These are phyloP conservation scores for Coemansia sp. DNA, from an alignment of 192 early-diverging fungal genomes.

Conservation along the genomic window DNA sequence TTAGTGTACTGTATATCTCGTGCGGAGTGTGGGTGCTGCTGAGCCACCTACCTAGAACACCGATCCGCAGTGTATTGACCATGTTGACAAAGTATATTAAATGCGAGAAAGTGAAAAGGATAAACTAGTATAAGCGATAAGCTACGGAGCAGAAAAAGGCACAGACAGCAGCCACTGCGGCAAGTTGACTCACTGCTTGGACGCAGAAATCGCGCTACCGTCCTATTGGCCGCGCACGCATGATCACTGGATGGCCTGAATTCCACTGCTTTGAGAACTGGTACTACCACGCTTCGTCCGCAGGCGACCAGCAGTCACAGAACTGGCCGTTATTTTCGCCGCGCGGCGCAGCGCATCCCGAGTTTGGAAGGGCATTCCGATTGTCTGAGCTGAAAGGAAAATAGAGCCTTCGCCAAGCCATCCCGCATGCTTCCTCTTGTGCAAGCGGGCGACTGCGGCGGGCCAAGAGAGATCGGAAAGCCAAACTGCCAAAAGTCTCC, in stretches of 20 bases:
- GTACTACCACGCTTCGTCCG: not conserved
- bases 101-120: not conserved
- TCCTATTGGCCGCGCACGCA: slow-evolving; percentile 1
- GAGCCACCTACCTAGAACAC: slow-evolving; percentile 37
- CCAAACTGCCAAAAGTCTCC: not conserved
- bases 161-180: not conserved
- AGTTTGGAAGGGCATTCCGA: not conserved
- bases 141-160: slow-evolving; percentile 7
- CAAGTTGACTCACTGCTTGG: not conserved
- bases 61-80: slow-evolving; percentile 37
- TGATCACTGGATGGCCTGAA: not conserved
- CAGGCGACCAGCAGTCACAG: slow-evolving; percentile 1
- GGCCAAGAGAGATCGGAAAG: no score
- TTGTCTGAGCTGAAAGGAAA: not conserved
- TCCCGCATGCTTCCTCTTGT: not conserved
- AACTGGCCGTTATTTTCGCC: not conserved
- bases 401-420: not conserved
- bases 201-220: not conserved
- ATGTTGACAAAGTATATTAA: slow-evolving; percentile 16
- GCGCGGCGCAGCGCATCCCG: not conserved
- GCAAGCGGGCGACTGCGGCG: not conserved
- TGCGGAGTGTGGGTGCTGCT: not conserved
- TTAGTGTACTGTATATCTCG: not conserved
- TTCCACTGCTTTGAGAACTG: not conserved
- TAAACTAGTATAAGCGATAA: not conserved